phyloP scores from a whole-genome alignment of 441 rosid genomes.

The Pelargonium citronellum region DNA sequence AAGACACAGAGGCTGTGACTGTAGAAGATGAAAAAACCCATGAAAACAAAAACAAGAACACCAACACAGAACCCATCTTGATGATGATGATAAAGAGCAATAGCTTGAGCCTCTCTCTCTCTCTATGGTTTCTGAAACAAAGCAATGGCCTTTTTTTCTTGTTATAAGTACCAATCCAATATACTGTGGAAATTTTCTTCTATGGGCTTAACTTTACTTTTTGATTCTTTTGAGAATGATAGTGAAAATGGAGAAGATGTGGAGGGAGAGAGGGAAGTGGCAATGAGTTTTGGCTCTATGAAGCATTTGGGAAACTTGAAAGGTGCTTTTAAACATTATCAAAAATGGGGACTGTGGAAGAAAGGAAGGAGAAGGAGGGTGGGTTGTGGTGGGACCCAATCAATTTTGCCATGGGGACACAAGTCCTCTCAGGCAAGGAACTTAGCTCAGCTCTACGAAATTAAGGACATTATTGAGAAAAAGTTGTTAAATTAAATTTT shows the following conservation, averaged over 20 bases:
- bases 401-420: too few relatives aligned
- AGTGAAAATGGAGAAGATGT: background rate
- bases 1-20: conserved; percentile 28
- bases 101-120: too few relatives aligned
- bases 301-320: too few relatives aligned
- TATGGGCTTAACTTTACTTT: conserved; percentile 3
- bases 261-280: background rate
- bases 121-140: background rate
- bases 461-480: too few relatives aligned
- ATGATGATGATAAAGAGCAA: background rate
- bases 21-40: conserved; percentile 8
- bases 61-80: conserved; percentile 9
- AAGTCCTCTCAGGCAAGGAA: too few relatives aligned
- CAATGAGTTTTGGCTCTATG: conserved; percentile 2
- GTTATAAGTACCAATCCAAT: background rate
- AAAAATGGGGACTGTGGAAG: too few relatives aligned
- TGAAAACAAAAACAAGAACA: background rate
- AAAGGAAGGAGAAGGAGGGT: too few relatives aligned
- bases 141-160: background rate
- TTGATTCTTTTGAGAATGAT: background rate
- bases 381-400: too few relatives aligned
- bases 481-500: too few relatives aligned
- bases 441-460: too few relatives aligned
- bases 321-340: conserved; percentile 5
- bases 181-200: background rate